Conservation (phyloP, 1,284 basidiomycete genomes). For the Cryptococcus sp. region DNA sequence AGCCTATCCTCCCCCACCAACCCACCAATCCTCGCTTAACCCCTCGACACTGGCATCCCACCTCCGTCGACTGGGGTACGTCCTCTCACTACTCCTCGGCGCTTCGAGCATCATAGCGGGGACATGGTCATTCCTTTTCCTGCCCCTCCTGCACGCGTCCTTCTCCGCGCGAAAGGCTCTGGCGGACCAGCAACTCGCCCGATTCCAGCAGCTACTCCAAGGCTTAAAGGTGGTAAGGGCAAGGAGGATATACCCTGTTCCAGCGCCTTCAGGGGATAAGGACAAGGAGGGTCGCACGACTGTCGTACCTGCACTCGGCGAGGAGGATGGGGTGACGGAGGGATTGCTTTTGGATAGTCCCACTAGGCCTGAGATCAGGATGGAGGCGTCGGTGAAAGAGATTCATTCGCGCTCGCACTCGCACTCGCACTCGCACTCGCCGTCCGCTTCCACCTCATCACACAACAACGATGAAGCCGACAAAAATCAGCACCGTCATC, state of each 20-base stretch:
- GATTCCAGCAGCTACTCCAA: slow-evolving; percentile 23
- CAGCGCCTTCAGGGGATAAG: neutral
- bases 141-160: slow-evolving; percentile 49
- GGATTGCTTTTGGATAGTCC: neutral
- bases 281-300: neutral
- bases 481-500: neutral
- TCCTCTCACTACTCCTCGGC: slow-evolving; percentile 47
- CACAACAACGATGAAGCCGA: neutral
- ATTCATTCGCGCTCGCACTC: slow-evolving; percentile 17
- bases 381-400: slow-evolving; percentile 18
- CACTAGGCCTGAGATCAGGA: neutral
- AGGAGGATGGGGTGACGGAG: neutral
- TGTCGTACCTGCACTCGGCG: neutral
- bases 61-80: slow-evolving; percentile 38
- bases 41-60: slow-evolving; percentile 19
- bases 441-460: neutral
- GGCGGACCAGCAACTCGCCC: slow-evolving; percentile 38
- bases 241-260: slow-evolving; percentile 20
- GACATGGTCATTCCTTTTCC: slow-evolving; percentile 46
- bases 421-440: slow-evolving; percentile 1
- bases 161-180: slow-evolving; percentile 48
- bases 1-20: too few species aligned
- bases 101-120: slow-evolving; percentile 37
- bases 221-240: slow-evolving; percentile 26
- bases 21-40: neutral